phyloP scores from a whole-genome alignment of 257 asterid species.

The Eustoma russellianum region DNA sequence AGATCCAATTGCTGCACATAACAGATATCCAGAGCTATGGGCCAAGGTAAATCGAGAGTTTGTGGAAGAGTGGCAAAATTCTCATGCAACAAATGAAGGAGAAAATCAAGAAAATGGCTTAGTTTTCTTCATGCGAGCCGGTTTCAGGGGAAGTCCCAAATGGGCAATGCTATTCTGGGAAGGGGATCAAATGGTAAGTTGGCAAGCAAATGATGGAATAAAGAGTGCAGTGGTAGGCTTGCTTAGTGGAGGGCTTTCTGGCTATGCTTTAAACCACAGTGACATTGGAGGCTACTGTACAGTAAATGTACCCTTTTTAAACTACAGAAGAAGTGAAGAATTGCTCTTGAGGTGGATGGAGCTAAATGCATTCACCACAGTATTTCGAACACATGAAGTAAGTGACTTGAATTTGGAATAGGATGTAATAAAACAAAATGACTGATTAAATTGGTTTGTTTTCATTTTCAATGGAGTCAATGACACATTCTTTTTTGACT shows the following conservation, averaged over 20 bases:
- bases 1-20: slow-evolving; percentile 87
- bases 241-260: slow-evolving; percentile 81
- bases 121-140: slow-evolving; percentile 97
- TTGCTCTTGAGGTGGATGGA: slow-evolving; percentile 94
- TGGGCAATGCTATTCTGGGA: slow-evolving; percentile 93
- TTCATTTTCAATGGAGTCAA: no score
- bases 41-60: slow-evolving; percentile 74
- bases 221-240: slow-evolving; percentile 88
- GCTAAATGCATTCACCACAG: slow-evolving; percentile 75
- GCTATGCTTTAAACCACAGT: slow-evolving; percentile 87
- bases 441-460: background rate
- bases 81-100: slow-evolving; percentile 20
- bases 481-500: no score
- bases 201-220: slow-evolving; percentile 96
- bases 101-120: slow-evolving; percentile 36
- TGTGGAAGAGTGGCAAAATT: slow-evolving; percentile 68
- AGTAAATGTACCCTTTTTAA: slow-evolving; percentile 58
- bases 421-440: no score
- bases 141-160: slow-evolving; percentile 69
- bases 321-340: slow-evolving; percentile 77
- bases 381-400: slow-evolving; percentile 92
- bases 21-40: slow-evolving; percentile 90
- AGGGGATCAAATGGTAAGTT: slow-evolving; percentile 99
- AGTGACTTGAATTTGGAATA: no score
- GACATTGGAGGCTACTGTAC: slow-evolving; percentile 95